Evolutionary conservation across 1,139 yeast genomes (phyloP), one percentile per base, ranked within the genome.

Genomic region (Tardiomyces blankii): DNA sequence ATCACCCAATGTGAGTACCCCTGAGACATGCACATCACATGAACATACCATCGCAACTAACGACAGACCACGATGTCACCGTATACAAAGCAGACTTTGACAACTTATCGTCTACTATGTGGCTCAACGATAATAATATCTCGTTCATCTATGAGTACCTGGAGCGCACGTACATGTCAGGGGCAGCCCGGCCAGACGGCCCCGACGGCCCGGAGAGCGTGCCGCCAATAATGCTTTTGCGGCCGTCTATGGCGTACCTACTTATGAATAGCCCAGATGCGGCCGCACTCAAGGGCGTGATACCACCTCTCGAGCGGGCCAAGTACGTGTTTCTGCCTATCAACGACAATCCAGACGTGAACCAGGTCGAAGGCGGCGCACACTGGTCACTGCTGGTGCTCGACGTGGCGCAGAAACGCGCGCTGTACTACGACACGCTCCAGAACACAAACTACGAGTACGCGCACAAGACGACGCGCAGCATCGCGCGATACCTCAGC

Each of bases 121-220:
- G 93, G 93, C 64, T 84, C 30, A 80, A 79, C 55, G 93, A 83
- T 56, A 81, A 80, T 55, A 77, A 80, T 51, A 73, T 84, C 38
- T 68, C 84, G 1, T 75, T 82, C 48, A 63, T 80, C 21, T 82
- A 72, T 60, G 88, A 81, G 58, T 69, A 74, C 51, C 62, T 84
- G n/a, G 73, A 71, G 48, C 27, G 38, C 11, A 39, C 47, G 16
- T 41, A 23, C 28, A 19, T 16, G 40, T 18, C 39, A 28, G 27
- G 23, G 8, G 25, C 27, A 11, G 21, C 27, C 21, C 5, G 4
- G 27, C 16, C 11, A 7, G 30, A 11, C 38, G 14, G 5, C 8
- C 27, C 21, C 25, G 21, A 18, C 19, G 8, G 19, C 27, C 33
- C 47, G 35, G 47, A 44, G 41, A 33, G 39, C 44, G 51, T 35